phyloP scores from a whole-genome alignment of 2,329 filamentous ascomycete genomes.

The Samsoniella hepiali region DNA sequence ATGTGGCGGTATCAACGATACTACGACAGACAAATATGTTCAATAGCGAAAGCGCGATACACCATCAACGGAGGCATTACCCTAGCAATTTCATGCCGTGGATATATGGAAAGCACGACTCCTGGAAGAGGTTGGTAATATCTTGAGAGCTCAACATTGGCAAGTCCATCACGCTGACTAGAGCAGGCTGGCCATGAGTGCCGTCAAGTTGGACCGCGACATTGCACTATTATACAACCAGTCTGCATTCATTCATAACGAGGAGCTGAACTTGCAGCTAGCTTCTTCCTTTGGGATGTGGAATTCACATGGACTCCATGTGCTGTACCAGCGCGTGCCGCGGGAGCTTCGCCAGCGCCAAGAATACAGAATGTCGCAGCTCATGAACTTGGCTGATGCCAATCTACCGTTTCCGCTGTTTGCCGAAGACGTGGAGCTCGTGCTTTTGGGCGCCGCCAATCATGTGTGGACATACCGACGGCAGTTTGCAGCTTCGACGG shows the following conservation, averaged over 20 bases:
- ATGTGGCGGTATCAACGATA: slow-evolving; percentile 33
- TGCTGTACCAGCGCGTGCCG: slow-evolving; percentile 34
- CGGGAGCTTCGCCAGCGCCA: slow-evolving; percentile 33
- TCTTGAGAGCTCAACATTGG: background rate
- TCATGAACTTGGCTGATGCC: slow-evolving; percentile 29
- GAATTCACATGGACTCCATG: slow-evolving; percentile 37
- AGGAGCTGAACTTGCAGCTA: slow-evolving; percentile 37
- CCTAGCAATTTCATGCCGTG: slow-evolving; percentile 39
- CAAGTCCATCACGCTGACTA: background rate
- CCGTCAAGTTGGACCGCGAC: slow-evolving; percentile 40
- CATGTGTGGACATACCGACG: slow-evolving; percentile 30
- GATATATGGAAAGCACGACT: slow-evolving; percentile 30
- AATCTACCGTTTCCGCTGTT: slow-evolving; percentile 28
- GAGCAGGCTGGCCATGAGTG: slow-evolving; percentile 31
- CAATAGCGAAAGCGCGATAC: slow-evolving; percentile 31
- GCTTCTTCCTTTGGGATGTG: slow-evolving; percentile 34
- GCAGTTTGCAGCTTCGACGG: slow-evolving; percentile 23
- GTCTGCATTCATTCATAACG: slow-evolving; percentile 31
- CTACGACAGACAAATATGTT: slow-evolving; percentile 38
- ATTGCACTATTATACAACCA: slow-evolving; percentile 33
- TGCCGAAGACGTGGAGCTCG: slow-evolving; percentile 35
- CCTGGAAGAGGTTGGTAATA: slow-evolving; percentile 34
- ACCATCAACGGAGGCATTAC: slow-evolving; percentile 34
- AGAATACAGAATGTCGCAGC: slow-evolving; percentile 30
- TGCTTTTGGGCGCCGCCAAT: slow-evolving; percentile 29